These are phyloP conservation scores for Effrenium voratum DNA, from an alignment of 73 alveolate genomes.

Conservation along the genomic window DNA sequence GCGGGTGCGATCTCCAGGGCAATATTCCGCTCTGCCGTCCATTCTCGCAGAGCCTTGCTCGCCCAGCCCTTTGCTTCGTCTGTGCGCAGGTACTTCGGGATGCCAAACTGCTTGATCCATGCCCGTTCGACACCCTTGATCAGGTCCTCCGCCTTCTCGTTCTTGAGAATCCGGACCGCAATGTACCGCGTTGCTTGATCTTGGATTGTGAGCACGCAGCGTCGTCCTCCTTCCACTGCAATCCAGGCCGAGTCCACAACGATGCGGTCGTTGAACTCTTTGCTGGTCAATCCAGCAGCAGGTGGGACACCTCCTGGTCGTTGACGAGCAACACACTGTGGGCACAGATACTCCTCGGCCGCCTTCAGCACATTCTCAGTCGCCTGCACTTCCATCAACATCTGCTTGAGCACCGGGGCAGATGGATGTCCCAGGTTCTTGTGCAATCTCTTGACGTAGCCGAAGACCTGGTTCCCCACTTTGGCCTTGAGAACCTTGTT, in stretches of 20 bases:
- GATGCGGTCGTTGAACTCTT: background rate
- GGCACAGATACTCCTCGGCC: conserved; percentile 1
- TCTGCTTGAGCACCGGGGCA: background rate
- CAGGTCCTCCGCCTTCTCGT: background rate
- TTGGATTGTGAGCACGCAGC: background rate
- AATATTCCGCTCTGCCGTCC: background rate
- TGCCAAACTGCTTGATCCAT: background rate
- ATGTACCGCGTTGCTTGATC: background rate
- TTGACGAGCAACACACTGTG: background rate
- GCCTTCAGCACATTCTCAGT: conserved; percentile 9
- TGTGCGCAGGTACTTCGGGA: background rate
- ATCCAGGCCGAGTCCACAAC: conserved; percentile 14
- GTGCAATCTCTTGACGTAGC: conserved; percentile 12
- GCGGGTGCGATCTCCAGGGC: conserved; percentile 4
- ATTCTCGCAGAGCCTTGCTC: background rate
- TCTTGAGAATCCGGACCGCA: background rate
- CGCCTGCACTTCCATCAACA: conserved; percentile 59
- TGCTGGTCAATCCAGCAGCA: background rate
- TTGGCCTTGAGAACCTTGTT: background rate
- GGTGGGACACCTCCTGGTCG: background rate
- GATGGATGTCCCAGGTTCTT: conserved; percentile 21
- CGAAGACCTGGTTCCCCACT: background rate
- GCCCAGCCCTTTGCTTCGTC: conserved; percentile 9
- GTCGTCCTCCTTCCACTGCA: background rate
- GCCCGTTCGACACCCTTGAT: background rate